These are phyloP conservation scores for Laburnicola sp. DNA, from an alignment of 2,329 filamentous ascomycete species.

Conservation along the genomic window DNA sequence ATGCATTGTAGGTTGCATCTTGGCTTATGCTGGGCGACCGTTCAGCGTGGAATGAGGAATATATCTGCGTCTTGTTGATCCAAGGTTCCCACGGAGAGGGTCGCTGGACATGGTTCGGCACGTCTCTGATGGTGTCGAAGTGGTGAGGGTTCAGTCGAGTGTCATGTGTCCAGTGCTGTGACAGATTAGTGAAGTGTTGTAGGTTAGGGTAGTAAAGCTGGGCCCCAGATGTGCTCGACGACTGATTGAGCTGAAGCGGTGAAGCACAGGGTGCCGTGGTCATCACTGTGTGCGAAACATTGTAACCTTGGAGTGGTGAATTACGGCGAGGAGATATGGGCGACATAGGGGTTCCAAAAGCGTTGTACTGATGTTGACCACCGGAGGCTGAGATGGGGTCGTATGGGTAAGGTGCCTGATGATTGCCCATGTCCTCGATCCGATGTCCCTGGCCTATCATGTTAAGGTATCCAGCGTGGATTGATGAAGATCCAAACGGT, in stretches of 20 bases:
- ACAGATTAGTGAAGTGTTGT: neutral
- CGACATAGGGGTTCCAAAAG: neutral
- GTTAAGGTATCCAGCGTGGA: neutral
- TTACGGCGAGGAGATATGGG: neutral
- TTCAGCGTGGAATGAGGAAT: neutral
- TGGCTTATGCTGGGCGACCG: neutral
- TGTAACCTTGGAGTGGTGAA: neutral
- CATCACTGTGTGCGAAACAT: neutral
- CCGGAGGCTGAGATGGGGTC: too few species aligned
- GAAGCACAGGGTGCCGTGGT: neutral
- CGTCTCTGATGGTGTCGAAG: neutral
- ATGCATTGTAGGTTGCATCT: neutral
- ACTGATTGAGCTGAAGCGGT: neutral
- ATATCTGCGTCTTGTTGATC: neutral
- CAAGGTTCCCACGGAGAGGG: neutral
- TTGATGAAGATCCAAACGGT: neutral
- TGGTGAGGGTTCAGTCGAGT: neutral
- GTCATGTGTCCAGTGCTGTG: neutral
- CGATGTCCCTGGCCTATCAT: neutral
- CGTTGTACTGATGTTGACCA: too few species aligned
- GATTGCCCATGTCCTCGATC: too few species aligned
- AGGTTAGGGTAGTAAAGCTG: neutral
- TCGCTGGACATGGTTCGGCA: neutral
- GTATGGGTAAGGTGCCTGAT: too few species aligned
- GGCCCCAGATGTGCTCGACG: too few species aligned